These are phyloP conservation scores for Penicillium malachiteum DNA, from an alignment of 495 filamentous ascomycete genomes.

Conservation along the genomic window DNA sequence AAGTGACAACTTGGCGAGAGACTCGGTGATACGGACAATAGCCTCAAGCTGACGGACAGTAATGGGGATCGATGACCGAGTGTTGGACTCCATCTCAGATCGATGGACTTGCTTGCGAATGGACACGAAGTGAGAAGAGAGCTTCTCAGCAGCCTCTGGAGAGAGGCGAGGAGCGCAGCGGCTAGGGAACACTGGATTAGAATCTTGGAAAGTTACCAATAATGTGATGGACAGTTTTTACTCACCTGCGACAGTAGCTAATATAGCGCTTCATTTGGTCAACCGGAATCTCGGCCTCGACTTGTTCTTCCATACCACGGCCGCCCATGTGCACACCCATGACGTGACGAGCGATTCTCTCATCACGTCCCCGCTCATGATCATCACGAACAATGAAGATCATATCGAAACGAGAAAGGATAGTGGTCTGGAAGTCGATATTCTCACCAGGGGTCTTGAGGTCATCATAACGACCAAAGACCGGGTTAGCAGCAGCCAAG, in stretches of 20 bases:
- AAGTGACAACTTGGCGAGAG: slow-evolving; percentile 86
- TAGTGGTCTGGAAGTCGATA: slow-evolving; percentile 99
- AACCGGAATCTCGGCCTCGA: slow-evolving; percentile 81
- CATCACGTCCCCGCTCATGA: slow-evolving; percentile 85
- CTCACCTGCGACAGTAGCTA: slow-evolving; percentile 93
- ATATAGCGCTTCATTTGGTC: slow-evolving; percentile 99
- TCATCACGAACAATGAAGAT: slow-evolving; percentile 99
- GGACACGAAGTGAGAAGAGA: slow-evolving; percentile 94
- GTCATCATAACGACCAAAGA: slow-evolving; percentile 97
- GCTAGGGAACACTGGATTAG: slow-evolving; percentile 42
- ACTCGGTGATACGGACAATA: slow-evolving; percentile 95
- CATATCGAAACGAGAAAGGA: slow-evolving; percentile 98
- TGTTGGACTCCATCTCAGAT: slow-evolving; percentile 80
- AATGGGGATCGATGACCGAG: slow-evolving; percentile 91
- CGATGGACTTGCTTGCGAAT: slow-evolving; percentile 94
- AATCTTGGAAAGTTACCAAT: slow-evolving; percentile 24
- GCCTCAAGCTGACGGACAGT: slow-evolving; percentile 96
- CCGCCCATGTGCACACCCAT: slow-evolving; percentile 98
- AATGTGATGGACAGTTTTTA: slow-evolving; percentile 10
- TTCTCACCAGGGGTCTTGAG: slow-evolving; percentile 97
- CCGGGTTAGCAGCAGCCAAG: slow-evolving; percentile 93
- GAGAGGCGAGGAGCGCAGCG: slow-evolving; percentile 92
- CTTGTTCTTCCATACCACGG: slow-evolving; percentile 76
- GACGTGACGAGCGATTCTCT: slow-evolving; percentile 92
- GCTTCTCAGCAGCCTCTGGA: slow-evolving; percentile 90